Conservation (phyloP, 805 yeast genomes). For the Candida hungchunana region DNA sequence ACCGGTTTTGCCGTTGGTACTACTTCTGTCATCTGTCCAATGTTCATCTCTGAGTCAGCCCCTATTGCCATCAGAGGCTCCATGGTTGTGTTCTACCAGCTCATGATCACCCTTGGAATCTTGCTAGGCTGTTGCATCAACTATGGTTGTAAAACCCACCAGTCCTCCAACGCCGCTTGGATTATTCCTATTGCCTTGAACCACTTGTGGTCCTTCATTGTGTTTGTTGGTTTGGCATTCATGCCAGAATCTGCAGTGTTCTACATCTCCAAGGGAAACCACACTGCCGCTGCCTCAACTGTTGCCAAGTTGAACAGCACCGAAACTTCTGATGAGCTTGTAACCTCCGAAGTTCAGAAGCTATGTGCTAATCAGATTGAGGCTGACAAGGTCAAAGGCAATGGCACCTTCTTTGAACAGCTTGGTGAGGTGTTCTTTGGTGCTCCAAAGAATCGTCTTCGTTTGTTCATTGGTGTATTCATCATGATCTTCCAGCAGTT, state of each 20-base stretch:
- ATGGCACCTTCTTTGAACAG: slow-evolving; percentile 42
- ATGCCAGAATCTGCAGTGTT: slow-evolving; percentile 73
- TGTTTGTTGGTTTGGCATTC: slow-evolving; percentile 43
- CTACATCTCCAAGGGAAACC: slow-evolving; percentile 37
- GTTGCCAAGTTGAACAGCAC: slow-evolving; percentile 51
- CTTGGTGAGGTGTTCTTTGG: slow-evolving; percentile 44
- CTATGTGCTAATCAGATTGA: slow-evolving; percentile 42
- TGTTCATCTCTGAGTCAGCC: slow-evolving; percentile 65
- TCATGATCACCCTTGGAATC: slow-evolving; percentile 68
- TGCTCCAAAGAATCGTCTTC: slow-evolving; percentile 46
- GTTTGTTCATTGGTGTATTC: slow-evolving; percentile 54
- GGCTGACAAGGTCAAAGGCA: slow-evolving; percentile 40
- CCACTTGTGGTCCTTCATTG: slow-evolving; percentile 35
- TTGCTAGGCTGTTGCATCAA: slow-evolving; percentile 66
- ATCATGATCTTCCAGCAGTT: slow-evolving; percentile 61
- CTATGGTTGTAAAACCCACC: slow-evolving; percentile 46
- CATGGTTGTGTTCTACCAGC: slow-evolving; percentile 66
- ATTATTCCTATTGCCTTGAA: slow-evolving; percentile 58
- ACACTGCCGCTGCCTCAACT: slow-evolving; percentile 51
- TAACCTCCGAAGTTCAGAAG: slow-evolving; percentile 42
- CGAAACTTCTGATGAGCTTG: slow-evolving; percentile 41
- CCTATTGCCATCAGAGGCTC: slow-evolving; percentile 70
- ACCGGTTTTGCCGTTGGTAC: slow-evolving; percentile 79
- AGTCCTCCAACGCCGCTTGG: slow-evolving; percentile 53
- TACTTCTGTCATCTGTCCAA: slow-evolving; percentile 70